Conservation (phyloP, 352 stramenopile species). For the Phytophthora capsici region DNA sequence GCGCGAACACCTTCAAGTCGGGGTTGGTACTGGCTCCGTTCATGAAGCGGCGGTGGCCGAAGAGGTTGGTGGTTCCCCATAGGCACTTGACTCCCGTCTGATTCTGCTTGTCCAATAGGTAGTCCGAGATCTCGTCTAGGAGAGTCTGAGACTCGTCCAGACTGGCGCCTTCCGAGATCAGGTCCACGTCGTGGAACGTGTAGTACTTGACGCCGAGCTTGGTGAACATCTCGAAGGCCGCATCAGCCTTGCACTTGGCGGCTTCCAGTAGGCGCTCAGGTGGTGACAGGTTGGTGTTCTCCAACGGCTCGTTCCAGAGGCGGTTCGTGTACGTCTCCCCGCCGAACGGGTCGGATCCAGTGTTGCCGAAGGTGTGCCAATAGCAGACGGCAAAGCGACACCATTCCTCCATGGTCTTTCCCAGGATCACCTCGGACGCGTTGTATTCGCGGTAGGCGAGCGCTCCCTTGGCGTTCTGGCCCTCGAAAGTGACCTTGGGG, state of each 20-base stretch:
- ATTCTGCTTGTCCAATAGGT: not conserved
- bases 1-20: not conserved
- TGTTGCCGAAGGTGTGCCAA: constrained; percentile 58
- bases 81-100: not conserved
- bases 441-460: constrained; percentile 86
- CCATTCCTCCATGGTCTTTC: constrained; percentile 80
- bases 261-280: not conserved
- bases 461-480: constrained; percentile 45
- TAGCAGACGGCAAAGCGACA: constrained; percentile 72
- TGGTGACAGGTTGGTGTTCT: constrained; percentile 13
- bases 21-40: not conserved
- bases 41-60: not conserved
- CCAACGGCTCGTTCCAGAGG: constrained; percentile 43
- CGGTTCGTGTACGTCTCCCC: constrained; percentile 47
- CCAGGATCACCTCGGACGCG: constrained; percentile 71
- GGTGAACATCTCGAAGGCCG: not conserved
- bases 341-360: constrained; percentile 43
- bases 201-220: not conserved
- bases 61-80: not conserved
- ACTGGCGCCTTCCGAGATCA: not conserved
- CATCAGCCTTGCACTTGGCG: not conserved
- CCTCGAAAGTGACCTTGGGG: constrained; percentile 70
- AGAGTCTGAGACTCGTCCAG: not conserved
- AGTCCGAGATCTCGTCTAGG: not conserved
- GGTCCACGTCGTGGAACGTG: not conserved